Conservation (phyloP, 192 early-diverging fungal species). For the Umbelopsis isabellina region DNA sequence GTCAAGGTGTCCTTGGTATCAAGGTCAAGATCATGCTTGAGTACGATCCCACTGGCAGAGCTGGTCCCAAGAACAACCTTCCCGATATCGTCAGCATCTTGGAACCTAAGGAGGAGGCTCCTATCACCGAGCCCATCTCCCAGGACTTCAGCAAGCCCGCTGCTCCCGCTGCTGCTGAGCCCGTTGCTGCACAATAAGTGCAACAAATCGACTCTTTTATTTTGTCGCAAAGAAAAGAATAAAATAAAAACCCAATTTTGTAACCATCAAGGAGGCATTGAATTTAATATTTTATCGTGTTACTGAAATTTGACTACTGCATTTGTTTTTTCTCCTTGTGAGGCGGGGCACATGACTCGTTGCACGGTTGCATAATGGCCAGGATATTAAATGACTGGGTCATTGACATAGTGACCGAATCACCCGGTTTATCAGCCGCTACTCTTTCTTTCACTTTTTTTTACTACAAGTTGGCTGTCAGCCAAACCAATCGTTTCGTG, state of each 20-base stretch:
- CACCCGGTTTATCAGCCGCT: slow-evolving; percentile 17
- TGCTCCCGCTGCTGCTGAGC: slow-evolving; percentile 27
- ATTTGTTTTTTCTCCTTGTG: not conserved
- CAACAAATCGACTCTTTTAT: not conserved
- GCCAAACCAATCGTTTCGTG: not conserved
- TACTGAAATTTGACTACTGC: not conserved
- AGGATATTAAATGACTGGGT: not conserved
- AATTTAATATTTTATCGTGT: not conserved
- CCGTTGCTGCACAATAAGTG: slow-evolving; percentile 27
- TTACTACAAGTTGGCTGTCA: not conserved
- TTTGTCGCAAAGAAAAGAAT: slow-evolving; percentile 21
- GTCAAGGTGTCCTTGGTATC: slow-evolving; percentile 99
- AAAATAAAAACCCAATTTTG: slow-evolving; percentile 13
- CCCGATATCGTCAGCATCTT: slow-evolving; percentile 96
- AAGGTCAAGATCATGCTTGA: slow-evolving; percentile 99
- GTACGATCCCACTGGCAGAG: slow-evolving; percentile 90
- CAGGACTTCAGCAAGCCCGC: slow-evolving; percentile 53
- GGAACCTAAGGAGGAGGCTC: slow-evolving; percentile 86
- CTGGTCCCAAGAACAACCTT: slow-evolving; percentile 94
- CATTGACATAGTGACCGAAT: slow-evolving; percentile 4
- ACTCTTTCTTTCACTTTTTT: slow-evolving; percentile 1
- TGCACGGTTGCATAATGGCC: not conserved
- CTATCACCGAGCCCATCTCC: slow-evolving; percentile 70
- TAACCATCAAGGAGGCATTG: slow-evolving; percentile 18
- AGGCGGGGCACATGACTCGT: slow-evolving; percentile 2